Evolutionary conservation across 495 filamentous ascomycete species (phyloP), one percentile per base, ranked within the genome.

Genomic region (Parathielavia hyrcaniae): DNA sequence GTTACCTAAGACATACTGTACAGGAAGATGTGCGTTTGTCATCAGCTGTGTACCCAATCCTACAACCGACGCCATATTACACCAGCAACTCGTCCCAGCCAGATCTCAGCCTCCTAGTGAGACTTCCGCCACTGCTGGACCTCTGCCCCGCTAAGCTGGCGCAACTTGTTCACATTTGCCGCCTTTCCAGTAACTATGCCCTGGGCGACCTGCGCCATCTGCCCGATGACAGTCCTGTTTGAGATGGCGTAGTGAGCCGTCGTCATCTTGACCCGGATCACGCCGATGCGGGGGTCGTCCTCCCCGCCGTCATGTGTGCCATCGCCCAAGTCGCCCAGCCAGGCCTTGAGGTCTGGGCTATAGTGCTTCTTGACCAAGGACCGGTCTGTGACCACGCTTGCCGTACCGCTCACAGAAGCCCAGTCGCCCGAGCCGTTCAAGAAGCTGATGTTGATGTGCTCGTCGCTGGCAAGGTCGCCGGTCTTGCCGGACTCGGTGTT

Each of bases 401-500:
- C 83, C 4, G 75, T 78, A 51, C 91, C 91, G 53, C 86, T 86
- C 65, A 96, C 78, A 10, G 88, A 92, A 12, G 91, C 92, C 77
- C 78, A 78, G 66, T 83, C 80, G 58, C 89, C 90, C 40, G 79
- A 82, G 60, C 69, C 73, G 71, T 89, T 87, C 61, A 91, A 77
- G 81, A 97, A 97, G 50, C 84, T 83, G 68, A 96, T 81, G 77
- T 96, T 96, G 69, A 87, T 81, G 69, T 91, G 83, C 0, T 83
- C 79, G 75, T 96, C 86, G 17, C 74, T 73, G 47, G 78, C 73
- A 16, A 97, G 80, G 67, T 96, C 91, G 72, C 89, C 80, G 13
- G 90, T 91, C 76, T 97, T 96, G 71, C 89, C 87, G 38, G 89
- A 91, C 69, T 93, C 88, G 58, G 89, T 90, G 77, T 96, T 96